Conservation (phyloP, 805 yeast genomes). For the Starmerella vitae region DNA sequence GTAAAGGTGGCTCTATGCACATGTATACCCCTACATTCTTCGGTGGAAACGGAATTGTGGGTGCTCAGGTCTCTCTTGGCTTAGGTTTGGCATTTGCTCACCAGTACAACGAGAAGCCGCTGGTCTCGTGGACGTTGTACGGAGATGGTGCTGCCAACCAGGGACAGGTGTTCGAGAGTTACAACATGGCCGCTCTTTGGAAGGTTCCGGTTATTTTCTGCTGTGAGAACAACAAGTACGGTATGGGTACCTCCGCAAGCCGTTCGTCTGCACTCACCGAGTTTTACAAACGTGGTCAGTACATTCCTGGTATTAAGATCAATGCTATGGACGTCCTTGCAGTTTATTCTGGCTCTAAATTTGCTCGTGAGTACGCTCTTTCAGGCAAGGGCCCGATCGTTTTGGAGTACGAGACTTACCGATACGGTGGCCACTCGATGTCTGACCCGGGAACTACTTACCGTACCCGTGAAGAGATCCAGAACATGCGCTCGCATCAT, state of each 20-base stretch:
- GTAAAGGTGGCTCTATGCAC: constrained; percentile 99
- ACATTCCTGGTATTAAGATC: constrained; percentile 95
- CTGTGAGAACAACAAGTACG: constrained; percentile 98
- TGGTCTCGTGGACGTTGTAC: constrained; percentile 73
- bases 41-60: constrained; percentile 99
- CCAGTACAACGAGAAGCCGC: constrained; percentile 63
- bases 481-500: constrained; percentile 96
- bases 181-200: constrained; percentile 99
- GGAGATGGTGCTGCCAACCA: constrained; percentile 99
- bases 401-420: constrained; percentile 92
- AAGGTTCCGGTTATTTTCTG: constrained; percentile 87
- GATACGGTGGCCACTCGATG: constrained; percentile 99
- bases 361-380: constrained; percentile 91
- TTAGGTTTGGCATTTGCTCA: constrained; percentile 98
- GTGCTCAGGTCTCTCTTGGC: constrained; percentile 98
- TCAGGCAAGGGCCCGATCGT: constrained; percentile 93
- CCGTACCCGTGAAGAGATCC: constrained; percentile 99
- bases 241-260: constrained; percentile 98
- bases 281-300: constrained; percentile 98
- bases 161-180: constrained; percentile 96
- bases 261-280: constrained; percentile 95
- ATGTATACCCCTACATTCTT: constrained; percentile 90
- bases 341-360: constrained; percentile 87
- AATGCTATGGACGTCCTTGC: constrained; percentile 98
- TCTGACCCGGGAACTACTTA: constrained; percentile 99